Conservation (phyloP, 139 green algal species). For the Coelastrella sp. region DNA sequence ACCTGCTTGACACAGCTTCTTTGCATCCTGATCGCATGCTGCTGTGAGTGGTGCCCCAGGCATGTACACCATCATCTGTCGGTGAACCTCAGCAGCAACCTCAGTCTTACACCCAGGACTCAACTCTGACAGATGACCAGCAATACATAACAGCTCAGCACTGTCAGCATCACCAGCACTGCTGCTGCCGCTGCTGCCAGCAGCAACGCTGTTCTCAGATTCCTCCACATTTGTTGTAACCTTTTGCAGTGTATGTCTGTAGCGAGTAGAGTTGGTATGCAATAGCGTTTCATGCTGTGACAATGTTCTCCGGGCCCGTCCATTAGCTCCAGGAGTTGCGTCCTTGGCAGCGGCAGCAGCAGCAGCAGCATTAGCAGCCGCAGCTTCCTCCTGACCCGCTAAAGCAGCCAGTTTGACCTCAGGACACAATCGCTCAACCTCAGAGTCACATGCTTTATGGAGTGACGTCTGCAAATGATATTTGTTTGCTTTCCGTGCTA, state of each 20-base stretch:
- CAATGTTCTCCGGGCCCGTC: not conserved
- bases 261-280: not conserved
- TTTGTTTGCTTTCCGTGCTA: constrained; percentile 3
- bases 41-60: constrained; percentile 8
- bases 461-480: constrained; percentile 12
- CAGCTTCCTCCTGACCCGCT: not conserved
- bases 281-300: not conserved
- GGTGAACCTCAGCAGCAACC: constrained; percentile 11
- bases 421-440: not conserved
- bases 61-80: constrained; percentile 1
- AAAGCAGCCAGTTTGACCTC: not conserved
- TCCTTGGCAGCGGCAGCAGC: not conserved
- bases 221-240: not conserved
- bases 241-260: not conserved
- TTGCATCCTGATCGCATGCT: not conserved
- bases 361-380: not conserved
- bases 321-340: too few species aligned
- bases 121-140: not conserved
- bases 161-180: constrained; percentile 2
- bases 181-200: not conserved
- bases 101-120: constrained; percentile 20
- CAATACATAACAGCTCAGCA: constrained; percentile 22
- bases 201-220: not conserved
- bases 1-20: constrained; percentile 8
- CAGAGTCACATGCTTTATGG: not conserved